A percentile compares a stretch with the other conserved stretches of the same genome.
phyloP scores from a whole-genome alignment of 306 rosid genomes.

The Betula pendula region DNA sequence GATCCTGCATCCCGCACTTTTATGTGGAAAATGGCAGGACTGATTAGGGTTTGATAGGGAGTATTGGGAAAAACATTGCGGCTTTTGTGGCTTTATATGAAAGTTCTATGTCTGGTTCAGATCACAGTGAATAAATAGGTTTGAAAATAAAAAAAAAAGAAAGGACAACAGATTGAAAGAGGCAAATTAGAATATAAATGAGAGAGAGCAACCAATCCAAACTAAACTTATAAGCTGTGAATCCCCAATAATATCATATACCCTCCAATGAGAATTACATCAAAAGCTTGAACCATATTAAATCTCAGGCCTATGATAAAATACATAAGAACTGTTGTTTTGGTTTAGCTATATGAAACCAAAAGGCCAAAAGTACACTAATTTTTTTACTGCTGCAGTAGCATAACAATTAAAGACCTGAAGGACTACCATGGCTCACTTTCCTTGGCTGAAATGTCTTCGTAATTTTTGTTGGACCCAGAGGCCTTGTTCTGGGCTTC shows the following conservation, averaged over 20 bases:
- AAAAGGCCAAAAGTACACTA: not conserved
- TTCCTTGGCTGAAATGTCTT: not conserved
- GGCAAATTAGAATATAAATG: not conserved
- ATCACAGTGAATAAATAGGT: not conserved
- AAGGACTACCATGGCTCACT: not conserved
- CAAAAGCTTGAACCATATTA: not conserved
- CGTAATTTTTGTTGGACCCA: not conserved
- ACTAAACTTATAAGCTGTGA: not conserved
- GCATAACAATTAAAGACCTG: not conserved
- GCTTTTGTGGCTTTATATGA: not conserved
- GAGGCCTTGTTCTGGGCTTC: not conserved
- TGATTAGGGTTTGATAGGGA: not conserved
- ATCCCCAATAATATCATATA: not conserved
- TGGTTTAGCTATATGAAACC: not conserved
- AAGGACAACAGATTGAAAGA: not conserved
- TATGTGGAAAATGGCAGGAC: conserved; percentile 1
- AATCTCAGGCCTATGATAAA: not conserved
- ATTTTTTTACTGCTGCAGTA: not conserved
- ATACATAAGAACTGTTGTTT: not conserved
- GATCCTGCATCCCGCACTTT: not conserved
- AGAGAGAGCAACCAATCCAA: not conserved
- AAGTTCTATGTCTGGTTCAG: not conserved
- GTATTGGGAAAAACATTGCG: not conserved
- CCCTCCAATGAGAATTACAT: not conserved
- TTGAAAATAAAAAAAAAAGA: not conserved